phyloP scores from a whole-genome alignment of 768 basidiomycete species.

The Phanerochaete sordida region DNA sequence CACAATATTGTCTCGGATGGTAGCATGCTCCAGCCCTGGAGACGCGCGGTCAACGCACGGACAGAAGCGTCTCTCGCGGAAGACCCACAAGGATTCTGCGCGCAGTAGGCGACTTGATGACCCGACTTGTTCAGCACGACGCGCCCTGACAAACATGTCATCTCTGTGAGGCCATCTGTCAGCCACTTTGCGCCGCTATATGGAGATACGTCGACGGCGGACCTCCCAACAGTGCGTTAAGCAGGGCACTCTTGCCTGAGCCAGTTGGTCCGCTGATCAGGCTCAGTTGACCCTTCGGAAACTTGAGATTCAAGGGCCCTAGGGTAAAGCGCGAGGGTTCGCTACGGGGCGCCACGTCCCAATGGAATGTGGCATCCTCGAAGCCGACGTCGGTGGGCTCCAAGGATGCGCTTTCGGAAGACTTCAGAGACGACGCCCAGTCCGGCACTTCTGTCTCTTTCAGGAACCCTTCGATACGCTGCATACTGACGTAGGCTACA shows the following conservation, averaged over 20 bases:
- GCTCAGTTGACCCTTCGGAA: slow-evolving; percentile 55
- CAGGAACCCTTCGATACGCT: slow-evolving; percentile 73
- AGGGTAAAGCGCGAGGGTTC: slow-evolving; percentile 46
- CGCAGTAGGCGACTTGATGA: slow-evolving; percentile 66
- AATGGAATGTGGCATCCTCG: slow-evolving; percentile 50
- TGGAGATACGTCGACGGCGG: too few relatives aligned
- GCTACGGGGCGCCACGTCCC: slow-evolving; percentile 39
- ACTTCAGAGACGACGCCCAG: slow-evolving; percentile 69
- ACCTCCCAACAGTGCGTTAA: slow-evolving; percentile 69
- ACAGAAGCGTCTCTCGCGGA: background rate
- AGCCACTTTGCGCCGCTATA: too few relatives aligned
- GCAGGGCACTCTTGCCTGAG: slow-evolving; percentile 64
- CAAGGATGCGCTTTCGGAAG: slow-evolving; percentile 11
- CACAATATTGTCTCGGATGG: slow-evolving; percentile 77
- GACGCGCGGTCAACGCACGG: slow-evolving; percentile 12
- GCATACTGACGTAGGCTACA: slow-evolving; percentile 73
- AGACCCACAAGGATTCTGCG: slow-evolving; percentile 56
- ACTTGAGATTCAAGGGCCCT: slow-evolving; percentile 51
- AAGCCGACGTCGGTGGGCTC: slow-evolving; percentile 43
- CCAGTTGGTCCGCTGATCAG: slow-evolving; percentile 65
- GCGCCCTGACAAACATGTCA: slow-evolving; percentile 50
- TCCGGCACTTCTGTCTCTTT: slow-evolving; percentile 72
- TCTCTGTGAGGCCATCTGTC: slow-evolving; percentile 37
- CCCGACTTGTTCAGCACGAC: slow-evolving; percentile 54
- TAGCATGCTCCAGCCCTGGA: slow-evolving; percentile 73